A percentile compares a stretch with the other conserved stretches of the same genome.
Conservation (phyloP, 352 stramenopile genomes). For the Phytophthora litchii region DNA sequence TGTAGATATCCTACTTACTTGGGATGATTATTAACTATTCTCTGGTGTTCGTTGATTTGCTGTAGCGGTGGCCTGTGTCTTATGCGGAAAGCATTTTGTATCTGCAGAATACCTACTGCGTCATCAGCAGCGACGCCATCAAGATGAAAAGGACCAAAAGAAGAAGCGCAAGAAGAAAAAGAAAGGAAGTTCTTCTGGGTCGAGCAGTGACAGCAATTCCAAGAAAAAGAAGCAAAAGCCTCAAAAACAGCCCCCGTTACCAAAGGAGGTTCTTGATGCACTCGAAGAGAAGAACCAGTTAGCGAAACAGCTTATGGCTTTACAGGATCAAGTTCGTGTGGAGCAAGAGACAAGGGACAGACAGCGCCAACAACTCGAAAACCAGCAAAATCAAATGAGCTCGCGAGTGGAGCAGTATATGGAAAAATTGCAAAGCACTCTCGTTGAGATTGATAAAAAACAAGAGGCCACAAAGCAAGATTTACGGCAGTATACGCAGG, state of each 20-base stretch:
- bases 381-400: conserved; percentile 59
- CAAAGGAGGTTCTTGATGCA: conserved; percentile 50
- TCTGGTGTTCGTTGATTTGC: not conserved
- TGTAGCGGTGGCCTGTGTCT: conserved; percentile 54
- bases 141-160: conserved; percentile 32
- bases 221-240: conserved; percentile 37
- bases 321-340: conserved; percentile 58
- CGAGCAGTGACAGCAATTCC: conserved; percentile 22
- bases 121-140: conserved; percentile 72
- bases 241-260: conserved; percentile 21
- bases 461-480: conserved; percentile 67
- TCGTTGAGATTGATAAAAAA: conserved; percentile 72
- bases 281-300: conserved; percentile 66
- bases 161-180: conserved; percentile 14
- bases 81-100: conserved; percentile 82
- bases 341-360: conserved; percentile 58
- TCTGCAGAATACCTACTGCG: conserved; percentile 74
- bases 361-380: conserved; percentile 50
- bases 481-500: conserved; percentile 67
- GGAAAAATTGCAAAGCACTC: conserved; percentile 57
- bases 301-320: conserved; percentile 52
- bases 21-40: not conserved
- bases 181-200: conserved; percentile 23
- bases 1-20: not conserved
- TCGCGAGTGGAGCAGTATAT: conserved; percentile 62